These are phyloP conservation scores for Oryza nivara DNA, from an alignment of 176 grass and related monocot species.

Conservation along the genomic window DNA sequence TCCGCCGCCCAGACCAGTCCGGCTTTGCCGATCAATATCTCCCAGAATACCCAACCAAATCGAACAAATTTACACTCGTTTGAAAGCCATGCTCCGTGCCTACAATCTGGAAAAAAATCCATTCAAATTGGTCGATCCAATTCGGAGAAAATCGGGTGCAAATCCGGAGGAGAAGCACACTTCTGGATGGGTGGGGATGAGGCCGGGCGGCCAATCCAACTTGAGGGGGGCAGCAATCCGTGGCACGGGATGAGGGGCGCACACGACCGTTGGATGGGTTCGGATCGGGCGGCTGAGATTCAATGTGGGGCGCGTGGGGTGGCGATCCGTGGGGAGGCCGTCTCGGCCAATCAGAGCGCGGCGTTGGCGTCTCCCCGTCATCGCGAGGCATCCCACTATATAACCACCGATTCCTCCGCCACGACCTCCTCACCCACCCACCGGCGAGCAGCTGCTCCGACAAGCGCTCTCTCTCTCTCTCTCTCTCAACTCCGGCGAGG, in stretches of 20 bases:
- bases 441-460: conserved; percentile 14
- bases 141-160: conserved; percentile 36
- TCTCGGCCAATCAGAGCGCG: conserved; percentile 55
- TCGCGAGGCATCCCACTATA: conserved; percentile 47
- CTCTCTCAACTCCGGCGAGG: neutral
- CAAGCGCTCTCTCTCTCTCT: neutral
- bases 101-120: neutral
- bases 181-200: neutral
- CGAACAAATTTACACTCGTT: neutral
- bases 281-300: conserved; percentile 47
- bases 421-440: conserved; percentile 19
- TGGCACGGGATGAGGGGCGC: conserved; percentile 13
- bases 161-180: conserved; percentile 88
- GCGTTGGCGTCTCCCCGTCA: conserved; percentile 23
- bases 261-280: conserved; percentile 33
- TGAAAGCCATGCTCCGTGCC: conserved; percentile 27
- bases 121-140: accelerated
- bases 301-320: conserved; percentile 9
- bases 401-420: conserved; percentile 51
- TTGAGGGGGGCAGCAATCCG: conserved; percentile 45
- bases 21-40: conserved; percentile 46
- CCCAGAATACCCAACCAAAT: neutral
- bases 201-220: neutral
- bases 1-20: conserved; percentile 50
- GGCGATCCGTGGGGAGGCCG: conserved; percentile 58